phyloP scores from a whole-genome alignment of 106 monocot species.

The Phalaenopsis equestris region DNA sequence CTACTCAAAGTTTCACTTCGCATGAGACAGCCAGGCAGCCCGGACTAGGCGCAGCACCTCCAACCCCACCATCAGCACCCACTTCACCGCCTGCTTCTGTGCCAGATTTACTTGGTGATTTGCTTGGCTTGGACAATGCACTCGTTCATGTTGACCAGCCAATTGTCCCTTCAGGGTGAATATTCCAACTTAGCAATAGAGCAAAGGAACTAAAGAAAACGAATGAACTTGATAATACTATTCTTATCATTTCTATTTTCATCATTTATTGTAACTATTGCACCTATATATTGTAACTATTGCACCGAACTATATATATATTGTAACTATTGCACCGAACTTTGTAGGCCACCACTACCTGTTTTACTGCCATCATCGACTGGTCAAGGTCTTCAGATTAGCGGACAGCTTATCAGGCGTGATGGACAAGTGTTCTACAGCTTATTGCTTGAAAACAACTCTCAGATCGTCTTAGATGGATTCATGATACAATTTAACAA shows the following conservation, averaged over 20 bases:
- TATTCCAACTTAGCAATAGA: background rate
- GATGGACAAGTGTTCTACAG: slow-evolving; percentile 92
- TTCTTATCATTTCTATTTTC: background rate
- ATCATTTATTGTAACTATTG: background rate
- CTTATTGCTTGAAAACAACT: slow-evolving; percentile 67
- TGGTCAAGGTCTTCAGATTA: slow-evolving; percentile 94
- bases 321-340: slow-evolving; percentile 1
- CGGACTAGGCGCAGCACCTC: slow-evolving; percentile 19
- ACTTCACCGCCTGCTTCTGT: slow-evolving; percentile 53
- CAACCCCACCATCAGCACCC: slow-evolving; percentile 16
- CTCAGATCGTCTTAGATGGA: slow-evolving; percentile 63
- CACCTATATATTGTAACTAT: background rate
- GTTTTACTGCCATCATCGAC: slow-evolving; percentile 71
- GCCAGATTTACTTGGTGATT: slow-evolving; percentile 94
- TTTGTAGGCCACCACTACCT: slow-evolving; percentile 70
- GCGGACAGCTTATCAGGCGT: slow-evolving; percentile 66
- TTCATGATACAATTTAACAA: slow-evolving; percentile 99
- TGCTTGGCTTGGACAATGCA: slow-evolving; percentile 79
- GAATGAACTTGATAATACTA: background rate
- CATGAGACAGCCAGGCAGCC: slow-evolving; percentile 29
- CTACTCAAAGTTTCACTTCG: slow-evolving; percentile 30
- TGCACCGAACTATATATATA: background rate
- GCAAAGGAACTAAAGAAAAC: background rate
- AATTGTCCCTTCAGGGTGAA: slow-evolving; percentile 56
- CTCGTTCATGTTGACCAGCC: slow-evolving; percentile 77